Conservation (phyloP, 768 basidiomycete species). For the Kwoniella sp. region DNA sequence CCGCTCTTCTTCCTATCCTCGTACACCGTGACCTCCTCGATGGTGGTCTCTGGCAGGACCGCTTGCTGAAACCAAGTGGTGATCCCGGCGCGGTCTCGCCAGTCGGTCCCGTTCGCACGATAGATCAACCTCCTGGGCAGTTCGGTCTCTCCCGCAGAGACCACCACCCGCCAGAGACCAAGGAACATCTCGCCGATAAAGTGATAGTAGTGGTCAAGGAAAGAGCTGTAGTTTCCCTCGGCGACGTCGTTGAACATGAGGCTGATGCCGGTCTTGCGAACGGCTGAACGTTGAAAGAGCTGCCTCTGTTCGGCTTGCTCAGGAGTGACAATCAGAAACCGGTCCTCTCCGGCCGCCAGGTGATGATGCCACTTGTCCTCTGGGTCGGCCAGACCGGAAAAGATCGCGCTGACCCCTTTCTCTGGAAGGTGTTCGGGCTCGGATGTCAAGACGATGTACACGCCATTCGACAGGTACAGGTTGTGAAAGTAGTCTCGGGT, state of each 20-base stretch:
- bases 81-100: slow-evolving; percentile 20
- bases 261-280: slow-evolving; percentile 12
- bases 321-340: slow-evolving; percentile 15
- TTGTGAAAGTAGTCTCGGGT: slow-evolving; percentile 19
- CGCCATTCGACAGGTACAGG: slow-evolving; percentile 20
- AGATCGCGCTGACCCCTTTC: slow-evolving; percentile 3
- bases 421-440: slow-evolving; percentile 1
- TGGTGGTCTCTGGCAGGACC: slow-evolving; percentile 19
- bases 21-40: slow-evolving; percentile 18
- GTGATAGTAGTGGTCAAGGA: slow-evolving; percentile 28
- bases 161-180: slow-evolving; percentile 16
- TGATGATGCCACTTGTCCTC: slow-evolving; percentile 5
- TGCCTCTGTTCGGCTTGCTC: slow-evolving; percentile 11
- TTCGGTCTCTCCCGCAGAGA: slow-evolving; percentile 15
- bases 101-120: slow-evolving; percentile 11
- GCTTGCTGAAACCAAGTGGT: slow-evolving; percentile 28
- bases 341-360: slow-evolving; percentile 6
- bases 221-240: slow-evolving; percentile 6
- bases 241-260: slow-evolving; percentile 22
- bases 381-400: slow-evolving; percentile 2
- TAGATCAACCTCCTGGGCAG: slow-evolving; percentile 21
- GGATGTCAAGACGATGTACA: slow-evolving; percentile 16
- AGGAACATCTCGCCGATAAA: slow-evolving; percentile 27
- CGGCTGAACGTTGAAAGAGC: slow-evolving; percentile 10
- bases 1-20: slow-evolving; percentile 13